These are phyloP conservation scores for Casuarina cunninghamiana DNA, from an alignment of 306 rosid genomes.

Conservation along the genomic window DNA sequence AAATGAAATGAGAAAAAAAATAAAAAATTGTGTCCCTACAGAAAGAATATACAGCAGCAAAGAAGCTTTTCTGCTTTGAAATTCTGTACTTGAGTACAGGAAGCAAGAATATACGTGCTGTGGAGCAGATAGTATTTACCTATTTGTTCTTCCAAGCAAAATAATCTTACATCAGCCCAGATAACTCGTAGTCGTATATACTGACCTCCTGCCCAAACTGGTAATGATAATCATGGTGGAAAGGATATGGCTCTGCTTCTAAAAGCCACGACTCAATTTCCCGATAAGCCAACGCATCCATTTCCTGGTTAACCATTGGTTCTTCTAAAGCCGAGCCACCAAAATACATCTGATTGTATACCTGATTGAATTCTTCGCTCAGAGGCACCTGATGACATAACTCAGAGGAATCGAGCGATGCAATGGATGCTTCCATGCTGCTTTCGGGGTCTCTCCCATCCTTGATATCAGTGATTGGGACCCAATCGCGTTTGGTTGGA, in stretches of 20 bases:
- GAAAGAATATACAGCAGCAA: neutral
- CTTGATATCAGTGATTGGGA: constrained; percentile 16
- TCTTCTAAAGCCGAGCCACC: constrained; percentile 12
- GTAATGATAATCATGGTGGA: constrained; percentile 13
- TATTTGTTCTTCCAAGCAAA: neutral
- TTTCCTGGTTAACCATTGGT: constrained; percentile 6
- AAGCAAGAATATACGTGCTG: neutral
- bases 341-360: constrained; percentile 16
- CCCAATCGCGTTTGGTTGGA: neutral
- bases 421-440: constrained; percentile 19
- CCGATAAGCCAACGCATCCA: constrained; percentile 21
- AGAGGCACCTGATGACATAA: constrained; percentile 3
- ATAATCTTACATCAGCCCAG: constrained; percentile 19
- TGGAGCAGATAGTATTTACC: neutral
- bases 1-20: too few species aligned
- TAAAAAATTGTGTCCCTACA: neutral
- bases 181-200: constrained; percentile 38
- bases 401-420: neutral
- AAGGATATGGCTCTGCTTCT: constrained; percentile 22
- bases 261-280: constrained; percentile 35
- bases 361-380: constrained; percentile 12
- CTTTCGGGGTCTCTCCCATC: constrained; percentile 18
- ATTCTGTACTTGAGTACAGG: neutral
- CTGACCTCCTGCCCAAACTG: constrained; percentile 31
- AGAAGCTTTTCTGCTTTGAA: neutral